Percentiles rank a stretch among this genome's conserved stretches.
phyloP scores from a whole-genome alignment of 2,329 filamentous ascomycete genomes.

The Trichoderma aggressivum region DNA sequence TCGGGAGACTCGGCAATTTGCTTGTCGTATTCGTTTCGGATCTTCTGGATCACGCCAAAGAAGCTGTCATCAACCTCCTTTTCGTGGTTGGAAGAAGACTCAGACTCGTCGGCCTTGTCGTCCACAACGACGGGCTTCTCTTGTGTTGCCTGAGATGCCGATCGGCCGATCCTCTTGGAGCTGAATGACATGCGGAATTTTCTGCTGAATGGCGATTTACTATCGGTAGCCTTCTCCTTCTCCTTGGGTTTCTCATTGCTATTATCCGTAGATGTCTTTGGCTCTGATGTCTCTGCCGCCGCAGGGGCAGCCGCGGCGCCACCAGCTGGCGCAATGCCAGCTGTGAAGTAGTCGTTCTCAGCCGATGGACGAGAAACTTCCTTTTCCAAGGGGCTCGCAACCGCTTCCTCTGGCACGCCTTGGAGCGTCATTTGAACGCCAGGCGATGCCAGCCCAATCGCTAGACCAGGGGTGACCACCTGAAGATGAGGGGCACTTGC shows the following conservation, averaged over 20 bases:
- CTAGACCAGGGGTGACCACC: slow-evolving; percentile 69
- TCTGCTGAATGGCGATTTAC: slow-evolving; percentile 72
- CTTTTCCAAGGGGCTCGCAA: slow-evolving; percentile 51
- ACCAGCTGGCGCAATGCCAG: slow-evolving; percentile 50
- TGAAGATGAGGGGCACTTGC: slow-evolving; percentile 61
- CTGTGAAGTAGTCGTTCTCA: slow-evolving; percentile 77
- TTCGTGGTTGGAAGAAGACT: slow-evolving; percentile 62
- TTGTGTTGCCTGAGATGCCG: slow-evolving; percentile 54
- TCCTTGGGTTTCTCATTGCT: slow-evolving; percentile 50
- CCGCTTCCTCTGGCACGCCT: slow-evolving; percentile 47
- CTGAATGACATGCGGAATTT: slow-evolving; percentile 83
- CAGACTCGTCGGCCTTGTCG: slow-evolving; percentile 70
- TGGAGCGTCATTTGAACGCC: slow-evolving; percentile 39
- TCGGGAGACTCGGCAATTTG: slow-evolving; percentile 55
- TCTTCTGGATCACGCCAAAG: slow-evolving; percentile 67
- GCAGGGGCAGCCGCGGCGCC: slow-evolving; percentile 25
- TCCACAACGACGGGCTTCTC: slow-evolving; percentile 72
- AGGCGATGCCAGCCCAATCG: slow-evolving; percentile 75
- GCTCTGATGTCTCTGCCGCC: slow-evolving; percentile 34
- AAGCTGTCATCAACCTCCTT: slow-evolving; percentile 75
- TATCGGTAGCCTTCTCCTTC: slow-evolving; percentile 45
- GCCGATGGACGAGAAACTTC: slow-evolving; percentile 58
- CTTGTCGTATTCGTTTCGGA: slow-evolving; percentile 70
- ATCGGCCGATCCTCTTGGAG: slow-evolving; percentile 78
- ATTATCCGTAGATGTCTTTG: slow-evolving; percentile 47